phyloP scores from a whole-genome alignment of 164 flowering plant genomes.

The Sedum album region DNA sequence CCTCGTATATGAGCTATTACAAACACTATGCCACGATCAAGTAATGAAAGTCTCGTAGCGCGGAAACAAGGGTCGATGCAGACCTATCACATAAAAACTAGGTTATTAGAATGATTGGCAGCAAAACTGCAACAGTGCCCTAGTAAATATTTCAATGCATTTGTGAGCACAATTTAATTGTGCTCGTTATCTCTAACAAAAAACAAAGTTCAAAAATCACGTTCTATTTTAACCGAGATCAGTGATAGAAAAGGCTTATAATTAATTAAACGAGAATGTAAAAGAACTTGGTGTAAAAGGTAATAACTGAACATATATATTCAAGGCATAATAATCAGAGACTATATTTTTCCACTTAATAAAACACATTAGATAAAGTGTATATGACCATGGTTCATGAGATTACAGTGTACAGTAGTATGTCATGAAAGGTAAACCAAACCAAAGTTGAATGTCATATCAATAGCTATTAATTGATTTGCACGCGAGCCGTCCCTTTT shows the following conservation, averaged over 20 bases:
- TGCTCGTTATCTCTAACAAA: background rate
- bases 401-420: background rate
- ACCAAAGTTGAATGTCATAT: background rate
- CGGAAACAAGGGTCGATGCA: slow-evolving; percentile 71
- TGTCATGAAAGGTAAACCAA: background rate
- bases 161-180: background rate
- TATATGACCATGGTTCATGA: no score
- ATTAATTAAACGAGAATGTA: background rate
- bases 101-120: background rate
- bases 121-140: background rate
- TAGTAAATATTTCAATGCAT: background rate
- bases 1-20: slow-evolving; percentile 92
- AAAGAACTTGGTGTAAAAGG: background rate
- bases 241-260: background rate
- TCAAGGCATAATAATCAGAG: background rate
- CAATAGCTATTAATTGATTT: background rate
- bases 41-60: slow-evolving; percentile 63
- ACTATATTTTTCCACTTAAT: no score
- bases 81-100: slow-evolving; percentile 29
- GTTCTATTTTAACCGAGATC: background rate
- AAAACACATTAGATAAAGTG: no score
- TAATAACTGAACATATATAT: background rate
- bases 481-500: no score
- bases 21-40: slow-evolving; percentile 79
- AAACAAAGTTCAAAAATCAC: background rate